Base-by-base conservation (phyloP, 176 grass and related monocot species). In the Lolium rigidum region DNA sequence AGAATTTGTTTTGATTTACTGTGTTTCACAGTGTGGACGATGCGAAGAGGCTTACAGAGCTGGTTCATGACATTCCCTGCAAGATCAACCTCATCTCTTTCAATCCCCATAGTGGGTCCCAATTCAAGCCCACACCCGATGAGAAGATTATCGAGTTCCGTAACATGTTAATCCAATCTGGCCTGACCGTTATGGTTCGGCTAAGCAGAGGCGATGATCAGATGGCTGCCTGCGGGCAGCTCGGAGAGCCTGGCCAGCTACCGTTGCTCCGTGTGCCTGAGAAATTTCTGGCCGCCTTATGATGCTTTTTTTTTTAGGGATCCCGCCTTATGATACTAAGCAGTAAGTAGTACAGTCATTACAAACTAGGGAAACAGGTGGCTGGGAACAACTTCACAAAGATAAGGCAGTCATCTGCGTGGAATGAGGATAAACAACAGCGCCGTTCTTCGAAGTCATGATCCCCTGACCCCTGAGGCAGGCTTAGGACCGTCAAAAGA, bases 51-150 rank as follows among this genome's bases (percentile, higher is more conserved):
- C 92, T 94, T 79, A 87, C 85, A 83, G 86, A 94, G 41, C 89
- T 99, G 0, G 92, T 94, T 73, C 54, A 21, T 6, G 89, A 87
- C 35, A 99, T 99, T 74, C 92, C 97, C 84, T 96, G 94, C 88
- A 94, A 96, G 89, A 93, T 99, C 75, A 99, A 94, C 76, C 90
- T 99, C 61, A 94, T 96, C 52, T 94, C 97, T 51, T 99, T 94
- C 87, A 99, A 96, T 54, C 92, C 94, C 67, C 97, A 99, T 69
- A 50, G 79, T 43, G 97, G 94, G 41, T 94, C 94, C 64, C 90
- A 87, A 60, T 94, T 99, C 92, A 99, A 94, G 82, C 90, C 94
- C 15, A 99, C 92, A 2, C 78, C 94, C 0, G 89, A 93, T 20
- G 92, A 96, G 21, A 93, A 89, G 58, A 99, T 99, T 82, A 88